phyloP scores from a whole-genome alignment of 257 asterid genomes.

The Phtheirospermum japonicum region DNA sequence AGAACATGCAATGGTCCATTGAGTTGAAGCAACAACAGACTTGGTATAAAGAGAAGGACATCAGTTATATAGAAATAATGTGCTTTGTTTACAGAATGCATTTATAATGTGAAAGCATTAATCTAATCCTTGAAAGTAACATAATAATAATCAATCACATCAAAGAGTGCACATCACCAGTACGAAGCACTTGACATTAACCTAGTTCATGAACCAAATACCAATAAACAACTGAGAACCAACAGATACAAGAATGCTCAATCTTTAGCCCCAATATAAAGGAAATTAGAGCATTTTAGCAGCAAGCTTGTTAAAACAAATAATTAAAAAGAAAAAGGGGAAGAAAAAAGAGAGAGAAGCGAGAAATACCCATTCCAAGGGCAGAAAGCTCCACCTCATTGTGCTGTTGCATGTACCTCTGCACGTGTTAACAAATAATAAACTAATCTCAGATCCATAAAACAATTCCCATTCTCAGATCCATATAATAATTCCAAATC shows the following conservation, averaged over 20 bases:
- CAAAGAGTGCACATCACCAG: not conserved
- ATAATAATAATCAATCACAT: not conserved
- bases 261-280: not conserved
- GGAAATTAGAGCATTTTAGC: not conserved
- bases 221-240: constrained; percentile 4
- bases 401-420: constrained; percentile 76
- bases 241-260: not conserved
- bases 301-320: not conserved
- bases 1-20: too few species aligned
- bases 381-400: constrained; percentile 66
- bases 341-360: not conserved
- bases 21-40: too few species aligned
- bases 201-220: not conserved
- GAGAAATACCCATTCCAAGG: constrained; percentile 55
- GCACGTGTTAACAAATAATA: constrained; percentile 10
- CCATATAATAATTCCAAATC: too few species aligned
- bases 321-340: not conserved
- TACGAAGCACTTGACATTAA: not conserved
- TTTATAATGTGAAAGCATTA: too few species aligned
- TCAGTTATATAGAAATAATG: too few species aligned
- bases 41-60: too few species aligned
- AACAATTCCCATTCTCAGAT: not conserved
- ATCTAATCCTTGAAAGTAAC: too few species aligned
- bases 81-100: too few species aligned
- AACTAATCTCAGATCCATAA: constrained; percentile 25